phyloP scores from a whole-genome alignment of 148 eudicot genomes.

The Nepenthes mirabilis region DNA sequence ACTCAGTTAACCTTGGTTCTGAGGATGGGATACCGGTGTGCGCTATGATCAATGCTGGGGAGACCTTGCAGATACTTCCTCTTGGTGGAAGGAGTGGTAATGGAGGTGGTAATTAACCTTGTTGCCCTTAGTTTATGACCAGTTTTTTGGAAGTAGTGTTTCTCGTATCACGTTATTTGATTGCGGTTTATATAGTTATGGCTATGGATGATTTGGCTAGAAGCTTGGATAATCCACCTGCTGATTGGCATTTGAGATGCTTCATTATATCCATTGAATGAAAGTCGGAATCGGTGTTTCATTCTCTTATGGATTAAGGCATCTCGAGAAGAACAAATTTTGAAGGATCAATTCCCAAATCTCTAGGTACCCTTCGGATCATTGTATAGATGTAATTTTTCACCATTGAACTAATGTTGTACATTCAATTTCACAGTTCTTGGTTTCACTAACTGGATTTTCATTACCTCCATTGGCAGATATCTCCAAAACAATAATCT shows the following conservation, averaged over 20 bases:
- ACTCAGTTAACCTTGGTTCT: slow-evolving; percentile 42
- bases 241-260: slow-evolving; percentile 74
- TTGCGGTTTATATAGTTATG: slow-evolving; percentile 18
- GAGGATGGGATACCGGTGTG: slow-evolving; percentile 36
- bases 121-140: neutral
- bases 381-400: slow-evolving; percentile 54
- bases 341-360: slow-evolving; percentile 55
- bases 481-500: slow-evolving; percentile 58
- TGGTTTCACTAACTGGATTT: neutral
- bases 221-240: slow-evolving; percentile 38
- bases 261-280: neutral
- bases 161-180: neutral
- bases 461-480: slow-evolving; percentile 18
- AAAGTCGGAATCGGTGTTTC: neutral
- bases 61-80: slow-evolving; percentile 50
- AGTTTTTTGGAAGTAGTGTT: neutral
- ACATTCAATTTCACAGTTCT: no score
- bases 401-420: neutral
- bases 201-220: slow-evolving; percentile 37
- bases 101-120: slow-evolving; percentile 43
- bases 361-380: slow-evolving; percentile 44
- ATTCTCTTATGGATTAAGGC: slow-evolving; percentile 27
- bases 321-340: slow-evolving; percentile 69
- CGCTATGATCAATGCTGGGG: slow-evolving; percentile 75
- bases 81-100: slow-evolving; percentile 34